phyloP scores from a whole-genome alignment of 768 basidiomycete species.

The Podaxis sp. region DNA sequence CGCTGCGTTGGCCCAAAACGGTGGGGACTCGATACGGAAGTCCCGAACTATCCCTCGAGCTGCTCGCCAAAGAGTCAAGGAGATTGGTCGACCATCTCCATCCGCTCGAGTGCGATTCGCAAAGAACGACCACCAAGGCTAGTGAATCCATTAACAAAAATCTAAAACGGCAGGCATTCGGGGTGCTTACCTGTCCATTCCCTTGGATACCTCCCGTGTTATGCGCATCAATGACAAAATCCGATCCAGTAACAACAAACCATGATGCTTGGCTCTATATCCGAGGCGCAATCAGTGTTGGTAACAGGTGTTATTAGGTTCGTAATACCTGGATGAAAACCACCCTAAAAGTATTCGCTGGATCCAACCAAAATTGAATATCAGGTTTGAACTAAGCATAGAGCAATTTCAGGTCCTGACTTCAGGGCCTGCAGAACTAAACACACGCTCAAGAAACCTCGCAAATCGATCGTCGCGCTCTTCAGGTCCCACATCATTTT shows the following conservation, averaged over 20 bases:
- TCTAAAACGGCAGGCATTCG: background rate
- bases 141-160: background rate
- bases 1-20: conserved; percentile 58
- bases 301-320: background rate
- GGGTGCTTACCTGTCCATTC: conserved; percentile 43
- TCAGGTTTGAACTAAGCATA: conserved; percentile 44
- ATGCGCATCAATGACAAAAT: conserved; percentile 55
- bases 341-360: conserved; percentile 51
- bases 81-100: conserved; percentile 56
- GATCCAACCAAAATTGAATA: conserved; percentile 52
- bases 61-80: conserved; percentile 45
- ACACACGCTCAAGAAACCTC: conserved; percentile 39
- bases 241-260: conserved; percentile 55
- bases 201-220: conserved; percentile 54
- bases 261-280: conserved; percentile 56
- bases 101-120: conserved; percentile 41
- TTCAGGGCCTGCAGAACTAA: background rate
- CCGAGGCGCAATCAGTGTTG: background rate
- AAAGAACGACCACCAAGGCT: conserved; percentile 60
- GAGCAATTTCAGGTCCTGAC: background rate
- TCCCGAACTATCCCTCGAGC: conserved; percentile 36
- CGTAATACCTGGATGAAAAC: conserved; percentile 50
- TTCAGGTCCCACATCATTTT: conserved; percentile 53
- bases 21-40: conserved; percentile 50
- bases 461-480: conserved; percentile 38